phyloP scores from a whole-genome alignment of 1,139 yeast genomes.

The Suhomyces kunorum region DNA sequence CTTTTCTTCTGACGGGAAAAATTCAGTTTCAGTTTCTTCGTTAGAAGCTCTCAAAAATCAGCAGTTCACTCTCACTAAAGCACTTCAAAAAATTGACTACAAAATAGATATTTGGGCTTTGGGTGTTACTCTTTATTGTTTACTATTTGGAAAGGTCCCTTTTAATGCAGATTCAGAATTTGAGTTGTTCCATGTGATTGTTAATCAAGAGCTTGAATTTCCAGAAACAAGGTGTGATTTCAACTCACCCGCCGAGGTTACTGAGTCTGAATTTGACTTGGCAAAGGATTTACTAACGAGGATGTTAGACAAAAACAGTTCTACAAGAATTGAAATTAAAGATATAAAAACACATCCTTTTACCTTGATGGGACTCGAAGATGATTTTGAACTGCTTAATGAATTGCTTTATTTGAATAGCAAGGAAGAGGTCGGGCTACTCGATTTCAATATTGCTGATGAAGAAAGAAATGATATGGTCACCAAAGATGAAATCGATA shows the following conservation, averaged over 20 bases:
- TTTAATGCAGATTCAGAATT: slow-evolving; percentile 88
- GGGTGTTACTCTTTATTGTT: slow-evolving; percentile 89
- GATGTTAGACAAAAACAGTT: slow-evolving; percentile 72
- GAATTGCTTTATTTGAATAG: slow-evolving; percentile 40
- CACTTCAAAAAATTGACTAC: slow-evolving; percentile 56
- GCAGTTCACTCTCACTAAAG: slow-evolving; percentile 20
- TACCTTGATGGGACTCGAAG: slow-evolving; percentile 60
- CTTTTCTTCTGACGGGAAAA: slow-evolving; percentile 17
- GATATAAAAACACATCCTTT: slow-evolving; percentile 84
- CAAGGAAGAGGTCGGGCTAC: slow-evolving; percentile 14
- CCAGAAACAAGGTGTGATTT: slow-evolving; percentile 51
- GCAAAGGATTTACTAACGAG: slow-evolving; percentile 68
- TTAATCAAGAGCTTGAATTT: slow-evolving; percentile 58
- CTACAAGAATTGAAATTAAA: slow-evolving; percentile 63
- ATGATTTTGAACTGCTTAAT: slow-evolving; percentile 39
- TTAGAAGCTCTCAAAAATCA: slow-evolving; percentile 27
- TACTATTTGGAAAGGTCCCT: slow-evolving; percentile 85
- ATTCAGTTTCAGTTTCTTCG: slow-evolving; percentile 25
- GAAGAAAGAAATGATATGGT: slow-evolving; percentile 36
- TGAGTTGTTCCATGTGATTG: slow-evolving; percentile 82
- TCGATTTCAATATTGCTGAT: slow-evolving; percentile 16
- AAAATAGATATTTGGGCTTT: slow-evolving; percentile 96
- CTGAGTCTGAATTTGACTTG: slow-evolving; percentile 51
- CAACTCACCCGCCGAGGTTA: slow-evolving; percentile 40
- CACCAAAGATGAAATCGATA: slow-evolving; percentile 67